Evolutionary conservation across 495 filamentous ascomycete species (phyloP).

Genomic region (Penicillium robsamsonii): DNA sequence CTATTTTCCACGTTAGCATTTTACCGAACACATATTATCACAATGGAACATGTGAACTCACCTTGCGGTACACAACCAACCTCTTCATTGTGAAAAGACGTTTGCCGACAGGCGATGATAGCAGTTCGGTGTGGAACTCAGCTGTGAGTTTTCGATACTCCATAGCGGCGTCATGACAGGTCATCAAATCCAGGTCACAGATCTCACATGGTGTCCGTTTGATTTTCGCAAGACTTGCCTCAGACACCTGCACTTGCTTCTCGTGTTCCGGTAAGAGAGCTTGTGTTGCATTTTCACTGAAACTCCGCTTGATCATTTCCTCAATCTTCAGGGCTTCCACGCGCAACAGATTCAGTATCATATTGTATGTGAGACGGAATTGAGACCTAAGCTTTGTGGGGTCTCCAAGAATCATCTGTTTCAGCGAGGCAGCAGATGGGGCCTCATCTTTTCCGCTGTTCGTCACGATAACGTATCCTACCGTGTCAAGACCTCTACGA

Average conservation of each 20-base stretch:
- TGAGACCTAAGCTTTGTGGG: conserved; percentile 94
- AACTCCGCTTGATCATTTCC: conserved; percentile 99
- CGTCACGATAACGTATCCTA: conserved; percentile 92
- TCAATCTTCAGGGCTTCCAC: conserved; percentile 98
- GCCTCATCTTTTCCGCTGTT: conserved; percentile 81
- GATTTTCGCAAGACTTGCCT: conserved; percentile 85
- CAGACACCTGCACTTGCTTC: conserved; percentile 87
- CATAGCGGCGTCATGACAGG: conserved; percentile 76
- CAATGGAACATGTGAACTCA: conserved; percentile 21
- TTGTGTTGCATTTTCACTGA: conserved; percentile 98
- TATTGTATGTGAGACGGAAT: conserved; percentile 97
- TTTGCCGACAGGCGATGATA: conserved; percentile 73
- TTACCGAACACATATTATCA: background rate
- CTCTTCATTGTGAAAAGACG: conserved; percentile 71
- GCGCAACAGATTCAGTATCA: conserved; percentile 94
- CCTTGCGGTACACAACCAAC: conserved; percentile 70
- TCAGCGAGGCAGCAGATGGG: conserved; percentile 73
- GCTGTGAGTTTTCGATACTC: conserved; percentile 69
- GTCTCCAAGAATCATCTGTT: conserved; percentile 93
- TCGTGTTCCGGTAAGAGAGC: conserved; percentile 93
- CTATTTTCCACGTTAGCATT: conserved; percentile 36
- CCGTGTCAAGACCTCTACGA: conserved; percentile 84
- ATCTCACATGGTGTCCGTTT: conserved; percentile 79
- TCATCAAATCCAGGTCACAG: conserved; percentile 75
- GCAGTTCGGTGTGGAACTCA: conserved; percentile 68